Percentiles rank a stretch among this genome's conserved stretches.
These are phyloP conservation scores for Saksenaea vasiformis DNA, from an alignment of 371 early-diverging fungal genomes.

Conservation along the genomic window DNA sequence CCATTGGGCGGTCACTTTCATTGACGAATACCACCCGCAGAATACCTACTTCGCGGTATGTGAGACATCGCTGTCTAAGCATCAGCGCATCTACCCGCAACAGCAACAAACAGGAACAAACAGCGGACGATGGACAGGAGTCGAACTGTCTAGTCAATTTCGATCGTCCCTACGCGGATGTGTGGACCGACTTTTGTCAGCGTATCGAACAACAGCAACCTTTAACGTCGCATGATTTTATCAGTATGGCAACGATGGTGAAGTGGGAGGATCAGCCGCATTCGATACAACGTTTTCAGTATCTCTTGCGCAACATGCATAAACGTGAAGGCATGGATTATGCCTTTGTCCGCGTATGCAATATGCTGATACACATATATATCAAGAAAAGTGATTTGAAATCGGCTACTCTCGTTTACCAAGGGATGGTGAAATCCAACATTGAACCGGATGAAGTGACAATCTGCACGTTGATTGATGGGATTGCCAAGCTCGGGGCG, in stretches of 20 bases:
- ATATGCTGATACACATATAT: slow-evolving; percentile 39
- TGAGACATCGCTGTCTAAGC: not conserved
- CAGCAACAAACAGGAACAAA: not conserved
- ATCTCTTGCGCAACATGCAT: slow-evolving; percentile 25
- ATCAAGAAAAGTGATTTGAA: slow-evolving; percentile 19
- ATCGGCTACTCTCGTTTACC: slow-evolving; percentile 33
- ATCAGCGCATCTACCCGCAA: not conserved
- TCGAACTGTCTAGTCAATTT: not conserved
- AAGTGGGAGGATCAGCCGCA: not conserved
- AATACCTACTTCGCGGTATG: not conserved
- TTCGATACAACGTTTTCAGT: slow-evolving; percentile 19
- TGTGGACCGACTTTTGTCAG: not conserved
- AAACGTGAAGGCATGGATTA: slow-evolving; percentile 8
- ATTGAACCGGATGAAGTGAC: slow-evolving; percentile 14
- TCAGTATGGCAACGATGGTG: not conserved
- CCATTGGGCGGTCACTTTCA: not conserved
- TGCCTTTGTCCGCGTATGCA: slow-evolving; percentile 31
- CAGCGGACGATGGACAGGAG: not conserved
- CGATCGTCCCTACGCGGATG: not conserved
- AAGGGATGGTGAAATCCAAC: slow-evolving; percentile 23
- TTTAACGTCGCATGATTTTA: not conserved
- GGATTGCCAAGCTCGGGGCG: slow-evolving; percentile 19
- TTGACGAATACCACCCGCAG: not conserved
- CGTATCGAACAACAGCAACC: not conserved
- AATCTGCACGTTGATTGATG: slow-evolving; percentile 29